phyloP scores from a whole-genome alignment of 495 filamentous ascomycete species.

The Neurospora sp. region DNA sequence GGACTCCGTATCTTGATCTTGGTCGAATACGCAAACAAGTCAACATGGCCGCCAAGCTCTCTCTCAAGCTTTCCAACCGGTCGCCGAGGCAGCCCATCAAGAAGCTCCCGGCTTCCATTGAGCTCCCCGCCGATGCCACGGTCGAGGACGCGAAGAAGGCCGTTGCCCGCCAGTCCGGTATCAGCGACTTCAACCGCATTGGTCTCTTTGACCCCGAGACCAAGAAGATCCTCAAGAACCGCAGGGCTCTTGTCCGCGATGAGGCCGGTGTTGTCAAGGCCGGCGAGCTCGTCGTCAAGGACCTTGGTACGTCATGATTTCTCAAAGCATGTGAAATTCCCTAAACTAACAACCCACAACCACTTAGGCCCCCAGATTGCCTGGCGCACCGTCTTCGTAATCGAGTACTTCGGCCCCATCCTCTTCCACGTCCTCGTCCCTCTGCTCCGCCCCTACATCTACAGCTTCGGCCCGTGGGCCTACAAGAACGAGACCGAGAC shows the following conservation, averaged over 20 bases:
- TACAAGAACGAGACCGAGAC: slow-evolving; percentile 26
- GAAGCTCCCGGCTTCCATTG: slow-evolving; percentile 58
- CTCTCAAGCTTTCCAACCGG: slow-evolving; percentile 34
- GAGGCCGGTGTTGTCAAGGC: slow-evolving; percentile 54
- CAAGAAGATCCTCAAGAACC: slow-evolving; percentile 48
- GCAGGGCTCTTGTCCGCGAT: slow-evolving; percentile 43
- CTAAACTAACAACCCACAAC: slow-evolving; percentile 2
- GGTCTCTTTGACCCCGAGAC: slow-evolving; percentile 64
- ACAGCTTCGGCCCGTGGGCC: slow-evolving; percentile 46
- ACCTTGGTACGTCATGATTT: slow-evolving; percentile 57
- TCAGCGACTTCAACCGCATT: slow-evolving; percentile 50
- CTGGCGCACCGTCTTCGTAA: slow-evolving; percentile 88
- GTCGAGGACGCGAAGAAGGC: slow-evolving; percentile 46
- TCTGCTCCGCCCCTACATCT: slow-evolving; percentile 63
- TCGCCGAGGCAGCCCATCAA: slow-evolving; percentile 51
- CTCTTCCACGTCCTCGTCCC: slow-evolving; percentile 65
- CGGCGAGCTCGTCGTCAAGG: slow-evolving; percentile 78
- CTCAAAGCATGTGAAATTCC: not conserved
- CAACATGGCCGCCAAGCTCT: slow-evolving; percentile 25
- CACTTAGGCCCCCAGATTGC: slow-evolving; percentile 72
- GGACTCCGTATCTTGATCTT: not conserved
- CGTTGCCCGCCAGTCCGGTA: slow-evolving; percentile 33
- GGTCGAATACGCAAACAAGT: not conserved
- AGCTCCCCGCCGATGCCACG: slow-evolving; percentile 47
- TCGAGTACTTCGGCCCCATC: slow-evolving; percentile 94